Evolutionary conservation across 2,329 filamentous ascomycete genomes (phyloP), one percentile per base, ranked within the genome.

Genomic region (Pseudopithomyces chartarum): DNA sequence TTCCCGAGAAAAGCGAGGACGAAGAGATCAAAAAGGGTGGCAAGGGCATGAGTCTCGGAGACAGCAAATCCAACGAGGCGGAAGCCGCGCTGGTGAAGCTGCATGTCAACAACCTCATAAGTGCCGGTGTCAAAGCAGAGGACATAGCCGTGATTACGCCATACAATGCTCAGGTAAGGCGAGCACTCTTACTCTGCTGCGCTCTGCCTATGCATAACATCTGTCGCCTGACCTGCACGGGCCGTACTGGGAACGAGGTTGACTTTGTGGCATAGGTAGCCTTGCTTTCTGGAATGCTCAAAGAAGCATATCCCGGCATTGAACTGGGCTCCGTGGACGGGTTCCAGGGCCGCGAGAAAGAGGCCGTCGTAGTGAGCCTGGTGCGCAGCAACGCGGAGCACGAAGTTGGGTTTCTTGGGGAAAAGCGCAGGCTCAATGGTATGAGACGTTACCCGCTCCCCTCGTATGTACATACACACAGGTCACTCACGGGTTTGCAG

Each of bases 291-390:
- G 80, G 82, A 36, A 82, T 89, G 62, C 83, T 99, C 48, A 95
- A 94, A 71, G 90, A 95, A 58, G 80, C 82, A 38, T 96, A 90
- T 67, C 90, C 90, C 0, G 92, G 90, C 12, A 87, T 99, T 49
- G 95, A 99, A 75, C 82, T 99, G n/a, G 95, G 95, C 33, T 97
- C 92, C 67, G 91, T 99, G 2, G 95, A 99, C 75, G 95, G 94
- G 2, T 99, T 99, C 73, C 95, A 99, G 76, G 95, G 95, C 33
- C 87, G 95, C 17, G 95, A 99, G 77, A 99, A 99, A 77, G 95
- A 99, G 76, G 95, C 91, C 2, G 89, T 99, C 15, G 85, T 99
- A 38, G 88, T 99, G 50, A 96, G 90, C 75, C 84, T 98, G n/a
- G 95, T 99, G 55, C 85, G 95, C 63, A 97, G 93, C 76, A 99